Evolutionary conservation across 2,329 filamentous ascomycete genomes (phyloP), one percentile per base, ranked within the genome.

Genomic region (Microdochium paspali): DNA sequence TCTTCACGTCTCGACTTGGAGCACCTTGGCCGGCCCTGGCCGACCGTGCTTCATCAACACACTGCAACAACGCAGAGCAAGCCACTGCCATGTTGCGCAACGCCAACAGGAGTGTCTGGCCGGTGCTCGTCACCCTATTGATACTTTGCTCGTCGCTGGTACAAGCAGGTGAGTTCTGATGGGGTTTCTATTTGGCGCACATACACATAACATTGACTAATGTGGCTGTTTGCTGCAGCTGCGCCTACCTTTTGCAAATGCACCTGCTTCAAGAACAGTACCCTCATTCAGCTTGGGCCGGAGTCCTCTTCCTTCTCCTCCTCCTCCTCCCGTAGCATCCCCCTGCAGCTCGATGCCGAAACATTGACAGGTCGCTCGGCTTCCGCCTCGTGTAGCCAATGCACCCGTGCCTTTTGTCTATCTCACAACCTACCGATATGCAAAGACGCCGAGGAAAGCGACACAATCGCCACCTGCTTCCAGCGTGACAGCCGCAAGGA

Each of bases 231-330:
- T 5, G 47, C 10, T 30, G 13, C 57, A 83, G 79, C 75, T 26
- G 74, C 78, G 40, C 79, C 78, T 18, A 78, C 76, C 2, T 84
- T 84, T 61, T 84, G 80, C 71, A 84, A 84, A 72, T 84, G 80
- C 67, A 84, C 79, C 55, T 84, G 80, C 67, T 82, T 82, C 68
- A 79, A 77, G 56, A 84, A 84, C 68, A 81, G 77, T 70, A 84
- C 79, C 54, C 81, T 84, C 57, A 81, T 84, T 58, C 71, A 76
- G 13, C 72, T 83, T 10, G 76, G 71, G n/a, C 72, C 74, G 3
- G 55, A 57, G 46, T 53, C 51, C 46, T 49, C 55, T 30, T 55
- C 7, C 45, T 64, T 31, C 56, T 62, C 20, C 45, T 64, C 35
- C 56, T 62, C 20, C 50, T 63, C 46, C 50, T 66, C 28, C 53